Evolutionary conservation across 805 yeast genomes (phyloP), one percentile per base, ranked within the genome.

Genomic region (Tetrapisispora iriomotensis): DNA sequence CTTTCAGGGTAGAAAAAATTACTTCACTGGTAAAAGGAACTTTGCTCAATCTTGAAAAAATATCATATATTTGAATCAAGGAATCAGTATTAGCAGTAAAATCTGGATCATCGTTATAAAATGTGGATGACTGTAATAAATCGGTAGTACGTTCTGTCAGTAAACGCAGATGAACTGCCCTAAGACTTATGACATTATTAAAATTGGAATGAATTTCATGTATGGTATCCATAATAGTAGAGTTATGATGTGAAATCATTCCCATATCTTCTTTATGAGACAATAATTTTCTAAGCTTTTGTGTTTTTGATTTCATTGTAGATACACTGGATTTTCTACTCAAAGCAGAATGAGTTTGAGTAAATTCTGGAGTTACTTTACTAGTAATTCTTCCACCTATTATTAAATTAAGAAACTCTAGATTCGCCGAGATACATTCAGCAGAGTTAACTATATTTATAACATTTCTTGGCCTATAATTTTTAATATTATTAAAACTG

Each of bases 1-100:
- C 63, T 27, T 53, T 45, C 8, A 50, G 39, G 4, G 62, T 51
- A 2, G 62, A 54, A 32, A 57, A 55, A 9, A 58, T 46, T 1
- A 57, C 56, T 31, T 86, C 94, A 56, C 90, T 95, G 48, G 85
- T 79, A 62, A 83, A 87, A 53, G 79, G 61, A 36, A 62, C 50
- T 40, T 60, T 55, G 47, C 63, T 59, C 34, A 63, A 48, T 20
- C 61, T 53, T 36, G 65, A 54, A 33, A 66, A 60, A 29, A 62
- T 61, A 31, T 55, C 54, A 32, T 62, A 49, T n/a, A 64, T 53
- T 29, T 61, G 62, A 13, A 64, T 29, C 23, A 56, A 44, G 2
- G 60, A 46, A 38, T 62, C 60, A 13, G 55, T 46, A 24, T 50
- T 50, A 3, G 56, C 51, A 14, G 56, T 49, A 19, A 51, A 49